Base-by-base conservation (phyloP, 2,329 filamentous ascomycete species). In the Colletotrichum theobromicola region DNA sequence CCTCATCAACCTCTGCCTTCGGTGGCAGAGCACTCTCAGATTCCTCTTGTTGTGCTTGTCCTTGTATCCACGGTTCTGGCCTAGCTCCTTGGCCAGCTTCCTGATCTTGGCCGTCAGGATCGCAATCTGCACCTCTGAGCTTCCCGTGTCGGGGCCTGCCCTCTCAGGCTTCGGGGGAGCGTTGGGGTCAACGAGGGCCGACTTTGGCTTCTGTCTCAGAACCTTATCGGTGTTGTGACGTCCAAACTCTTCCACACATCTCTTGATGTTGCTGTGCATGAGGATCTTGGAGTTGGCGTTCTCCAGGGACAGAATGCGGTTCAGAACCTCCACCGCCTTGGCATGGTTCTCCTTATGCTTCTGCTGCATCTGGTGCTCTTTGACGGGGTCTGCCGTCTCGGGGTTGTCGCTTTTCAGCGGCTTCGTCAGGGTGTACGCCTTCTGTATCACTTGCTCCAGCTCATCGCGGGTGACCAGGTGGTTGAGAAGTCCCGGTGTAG, bases 41-140 rank as follows among this genome's bases (percentile, higher is more conserved):
- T 98, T 98, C 75, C 96, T 90, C 90, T 97, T 98, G 87, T 98
- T 98, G 83, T 95, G 91, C 88, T 97, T 98, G 82, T 99, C 97
- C 82, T 93, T 95, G 83, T 94, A 91, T 7, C 93, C 94, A 78
- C 88, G 85, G 74, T 92, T 90, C 55, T 87, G 88, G 80, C 93
- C 89, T 66, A 98, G 85, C 77, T 93, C 92, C 78, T 94, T 89
- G 18, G 94, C 93, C 64, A 99, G 84, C 28, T 93, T 92, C 76
- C 95, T 90, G 82, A 99, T 99, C 89, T 98, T 98, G 72, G 95
- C 91, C 4, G 97, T 99, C 82, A 99, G 85, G 79, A 99, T 97
- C 60, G 95, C 96, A 78, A 97, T 95, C 87, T 99, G 97, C n/a
- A 99, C 97, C 85, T 99, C 97, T 8, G 95, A 95, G 79, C 95